Percentiles rank a stretch among this genome's conserved stretches.
phyloP scores from a whole-genome alignment of 345 rosid species.

The Psidium guajava region DNA sequence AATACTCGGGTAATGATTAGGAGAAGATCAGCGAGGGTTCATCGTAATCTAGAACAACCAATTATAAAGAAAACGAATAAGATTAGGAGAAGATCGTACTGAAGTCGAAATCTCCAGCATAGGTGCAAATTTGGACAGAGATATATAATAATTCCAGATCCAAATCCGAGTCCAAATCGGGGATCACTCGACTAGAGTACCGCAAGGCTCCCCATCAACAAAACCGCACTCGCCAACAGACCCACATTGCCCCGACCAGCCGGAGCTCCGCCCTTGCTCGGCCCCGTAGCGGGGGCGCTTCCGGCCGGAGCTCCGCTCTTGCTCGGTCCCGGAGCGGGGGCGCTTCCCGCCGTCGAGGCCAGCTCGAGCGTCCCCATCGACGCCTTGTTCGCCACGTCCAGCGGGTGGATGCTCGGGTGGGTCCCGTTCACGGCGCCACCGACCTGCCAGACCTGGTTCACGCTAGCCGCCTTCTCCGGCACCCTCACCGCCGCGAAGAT shows the following conservation, averaged over 20 bases:
- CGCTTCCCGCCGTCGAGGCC: background rate
- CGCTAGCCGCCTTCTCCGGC: constrained; percentile 23
- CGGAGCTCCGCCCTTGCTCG: background rate
- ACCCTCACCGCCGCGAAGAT: constrained; percentile 6
- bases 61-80: too few relatives aligned
- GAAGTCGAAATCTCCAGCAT: background rate
- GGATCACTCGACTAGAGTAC: background rate
- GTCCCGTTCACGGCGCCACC: constrained; percentile 24
- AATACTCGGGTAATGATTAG: too few relatives aligned
- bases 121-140: background rate
- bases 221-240: background rate
- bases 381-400: constrained; percentile 5
- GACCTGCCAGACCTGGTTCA: constrained; percentile 87
- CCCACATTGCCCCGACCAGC: background rate
- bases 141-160: background rate
- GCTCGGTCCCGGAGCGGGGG: background rate
- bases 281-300: background rate
- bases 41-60: too few relatives aligned
- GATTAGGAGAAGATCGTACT: background rate
- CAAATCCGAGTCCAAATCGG: background rate
- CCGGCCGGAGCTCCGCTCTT: background rate
- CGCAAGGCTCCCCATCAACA: background rate
- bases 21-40: too few relatives aligned
- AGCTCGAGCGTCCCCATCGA: constrained; percentile 14
- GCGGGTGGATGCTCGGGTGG: constrained; percentile 19